These are phyloP conservation scores for Chamaecyparis obtusa DNA, from an alignment of 75 land plant genomes.

Conservation along the genomic window DNA sequence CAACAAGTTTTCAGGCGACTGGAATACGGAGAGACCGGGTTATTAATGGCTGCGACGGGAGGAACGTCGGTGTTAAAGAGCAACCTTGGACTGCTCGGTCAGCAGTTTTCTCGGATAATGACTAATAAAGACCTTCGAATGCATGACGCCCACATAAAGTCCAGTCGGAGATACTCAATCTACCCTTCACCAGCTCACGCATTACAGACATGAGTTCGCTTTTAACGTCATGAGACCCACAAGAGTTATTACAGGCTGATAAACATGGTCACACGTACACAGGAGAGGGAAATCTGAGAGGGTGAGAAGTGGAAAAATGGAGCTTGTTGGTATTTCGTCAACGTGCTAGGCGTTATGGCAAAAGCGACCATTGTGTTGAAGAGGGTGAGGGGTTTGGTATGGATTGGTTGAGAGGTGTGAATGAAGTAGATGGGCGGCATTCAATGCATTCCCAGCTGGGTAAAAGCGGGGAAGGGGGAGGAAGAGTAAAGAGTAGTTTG, in stretches of 20 bases:
- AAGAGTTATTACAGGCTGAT: not conserved
- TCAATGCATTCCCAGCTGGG: not conserved
- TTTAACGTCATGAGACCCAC: not conserved
- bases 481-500: not conserved
- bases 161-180: no score
- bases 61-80: no score
- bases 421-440: not conserved
- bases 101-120: no score
- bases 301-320: not conserved
- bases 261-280: not conserved
- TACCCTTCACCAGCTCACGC: no score
- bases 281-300: not conserved
- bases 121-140: no score
- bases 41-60: no score
- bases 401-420: not conserved
- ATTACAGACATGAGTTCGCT: no score
- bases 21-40: no score
- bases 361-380: not conserved
- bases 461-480: not conserved
- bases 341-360: not conserved
- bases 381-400: not conserved
- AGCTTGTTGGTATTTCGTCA: not conserved
- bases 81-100: no score
- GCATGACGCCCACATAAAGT: no score
- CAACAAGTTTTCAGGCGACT: no score